Conservation (phyloP, 2,329 filamentous ascomycete species). For the Phaeosphaeriaceae sp. region DNA sequence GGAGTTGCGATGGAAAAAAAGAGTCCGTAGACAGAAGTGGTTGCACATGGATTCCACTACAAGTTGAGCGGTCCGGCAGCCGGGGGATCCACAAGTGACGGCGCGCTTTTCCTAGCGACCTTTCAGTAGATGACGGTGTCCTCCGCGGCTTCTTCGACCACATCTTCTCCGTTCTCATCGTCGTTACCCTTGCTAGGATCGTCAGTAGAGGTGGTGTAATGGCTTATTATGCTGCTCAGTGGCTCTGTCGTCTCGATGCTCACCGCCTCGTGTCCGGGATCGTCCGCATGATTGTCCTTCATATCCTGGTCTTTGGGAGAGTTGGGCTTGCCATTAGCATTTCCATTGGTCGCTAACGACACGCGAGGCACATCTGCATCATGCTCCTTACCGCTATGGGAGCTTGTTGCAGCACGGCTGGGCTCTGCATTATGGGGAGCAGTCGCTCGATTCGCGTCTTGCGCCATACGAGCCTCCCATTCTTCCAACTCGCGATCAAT, state of each 20-base stretch:
- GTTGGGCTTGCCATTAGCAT: constrained; percentile 31
- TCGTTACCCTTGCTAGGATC: constrained; percentile 54
- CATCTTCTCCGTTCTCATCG: constrained; percentile 77
- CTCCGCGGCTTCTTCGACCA: constrained; percentile 80
- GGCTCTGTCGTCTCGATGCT: constrained; percentile 22
- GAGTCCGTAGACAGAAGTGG: background rate
- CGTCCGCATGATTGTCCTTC: constrained; percentile 31
- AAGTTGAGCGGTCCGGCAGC: constrained; percentile 1
- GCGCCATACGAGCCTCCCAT: constrained; percentile 59
- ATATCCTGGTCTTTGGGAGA: constrained; percentile 32
- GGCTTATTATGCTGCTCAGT: constrained; percentile 25
- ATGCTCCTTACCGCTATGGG: constrained; percentile 31
- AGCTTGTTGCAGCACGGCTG: constrained; percentile 22
- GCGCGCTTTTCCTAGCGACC: constrained; percentile 5
- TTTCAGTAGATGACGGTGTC: constrained; percentile 88
- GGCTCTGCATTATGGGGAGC: constrained; percentile 15
- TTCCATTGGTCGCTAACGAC: constrained; percentile 27
- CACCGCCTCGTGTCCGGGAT: constrained; percentile 23
- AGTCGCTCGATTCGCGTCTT: constrained; percentile 29
- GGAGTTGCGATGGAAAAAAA: background rate
- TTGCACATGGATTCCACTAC: background rate
- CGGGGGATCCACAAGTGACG: background rate
- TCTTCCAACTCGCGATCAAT: constrained; percentile 71
- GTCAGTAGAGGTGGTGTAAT: constrained; percentile 35
- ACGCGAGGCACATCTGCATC: constrained; percentile 28